These are phyloP conservation scores for Alnus glutinosa DNA, from an alignment of 306 rosid species.

Conservation along the genomic window DNA sequence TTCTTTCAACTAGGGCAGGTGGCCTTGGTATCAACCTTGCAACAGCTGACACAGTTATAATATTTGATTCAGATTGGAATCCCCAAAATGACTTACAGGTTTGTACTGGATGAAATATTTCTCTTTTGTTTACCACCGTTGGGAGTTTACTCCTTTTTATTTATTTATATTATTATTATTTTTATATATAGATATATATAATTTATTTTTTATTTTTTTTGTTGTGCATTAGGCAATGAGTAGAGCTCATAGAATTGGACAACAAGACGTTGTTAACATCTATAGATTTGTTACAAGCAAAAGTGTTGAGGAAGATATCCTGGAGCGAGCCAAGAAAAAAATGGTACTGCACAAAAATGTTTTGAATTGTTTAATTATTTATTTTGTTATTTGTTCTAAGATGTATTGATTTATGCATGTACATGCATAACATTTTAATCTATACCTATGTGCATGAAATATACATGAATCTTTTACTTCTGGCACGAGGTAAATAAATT, in stretches of 20 bases:
- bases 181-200: too few species aligned
- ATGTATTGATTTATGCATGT: background rate
- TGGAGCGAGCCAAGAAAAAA: constrained; percentile 98
- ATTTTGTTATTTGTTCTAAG: background rate
- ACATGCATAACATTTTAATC: constrained; percentile 6
- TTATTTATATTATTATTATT: background rate
- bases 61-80: constrained; percentile 99
- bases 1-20: constrained; percentile 98
- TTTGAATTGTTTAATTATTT: constrained; percentile 4
- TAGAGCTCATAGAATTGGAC: constrained; percentile 98
- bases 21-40: constrained; percentile 99
- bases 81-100: constrained; percentile 99
- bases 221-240: constrained; percentile 79
- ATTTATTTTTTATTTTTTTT: background rate
- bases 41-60: constrained; percentile 97
- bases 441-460: background rate
- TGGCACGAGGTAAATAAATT: constrained; percentile 18
- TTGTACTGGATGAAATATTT: constrained; percentile 4
- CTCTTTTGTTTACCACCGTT: background rate
- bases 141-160: background rate
- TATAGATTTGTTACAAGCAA: constrained; percentile 97
- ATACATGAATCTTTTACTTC: constrained; percentile 10
- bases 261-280: constrained; percentile 98
- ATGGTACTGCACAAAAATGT: constrained; percentile 56
- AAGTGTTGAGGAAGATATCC: constrained; percentile 99